These are phyloP conservation scores for Panus rudis DNA, from an alignment of 768 basidiomycete species.

Conservation along the genomic window DNA sequence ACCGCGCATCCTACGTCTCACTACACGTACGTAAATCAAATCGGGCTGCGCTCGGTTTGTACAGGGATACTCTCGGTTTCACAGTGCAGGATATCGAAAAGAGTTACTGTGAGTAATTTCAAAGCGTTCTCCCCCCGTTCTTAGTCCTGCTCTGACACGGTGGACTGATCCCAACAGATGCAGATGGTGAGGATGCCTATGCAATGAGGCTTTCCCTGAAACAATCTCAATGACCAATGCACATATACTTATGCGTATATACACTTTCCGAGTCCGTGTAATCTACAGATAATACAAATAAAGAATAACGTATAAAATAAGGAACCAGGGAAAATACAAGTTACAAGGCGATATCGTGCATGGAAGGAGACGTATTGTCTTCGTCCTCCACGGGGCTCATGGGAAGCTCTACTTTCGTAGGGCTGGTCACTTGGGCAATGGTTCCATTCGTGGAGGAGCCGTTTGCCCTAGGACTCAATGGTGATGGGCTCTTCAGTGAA, in stretches of 20 bases:
- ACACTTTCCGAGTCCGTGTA: too few species aligned
- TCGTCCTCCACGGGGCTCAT: too few species aligned
- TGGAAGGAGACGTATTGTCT: too few species aligned
- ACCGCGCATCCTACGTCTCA: conserved; percentile 77
- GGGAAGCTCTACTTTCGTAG: too few species aligned
- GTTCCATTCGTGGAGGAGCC: too few species aligned
- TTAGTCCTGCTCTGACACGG: neutral
- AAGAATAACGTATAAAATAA: too few species aligned
- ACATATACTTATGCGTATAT: conserved; percentile 1
- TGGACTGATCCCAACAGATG: conserved; percentile 46
- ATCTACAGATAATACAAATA: too few species aligned
- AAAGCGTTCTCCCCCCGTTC: conserved; percentile 11
- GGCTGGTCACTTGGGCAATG: too few species aligned
- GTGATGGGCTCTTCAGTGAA: too few species aligned
- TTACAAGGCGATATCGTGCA: too few species aligned
- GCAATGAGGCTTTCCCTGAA: conserved; percentile 74
- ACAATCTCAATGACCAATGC: conserved; percentile 16
- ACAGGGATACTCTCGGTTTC: conserved; percentile 87
- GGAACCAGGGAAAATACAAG: too few species aligned
- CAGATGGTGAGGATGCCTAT: conserved; percentile 92
- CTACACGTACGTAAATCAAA: conserved; percentile 95
- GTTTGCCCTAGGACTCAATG: too few species aligned
- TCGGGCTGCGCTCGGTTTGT: conserved; percentile 81
- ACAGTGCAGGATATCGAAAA: conserved; percentile 80
- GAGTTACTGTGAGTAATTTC: conserved; percentile 75